Conservation (phyloP, 345 rosid species). For the Populus deltoides region DNA sequence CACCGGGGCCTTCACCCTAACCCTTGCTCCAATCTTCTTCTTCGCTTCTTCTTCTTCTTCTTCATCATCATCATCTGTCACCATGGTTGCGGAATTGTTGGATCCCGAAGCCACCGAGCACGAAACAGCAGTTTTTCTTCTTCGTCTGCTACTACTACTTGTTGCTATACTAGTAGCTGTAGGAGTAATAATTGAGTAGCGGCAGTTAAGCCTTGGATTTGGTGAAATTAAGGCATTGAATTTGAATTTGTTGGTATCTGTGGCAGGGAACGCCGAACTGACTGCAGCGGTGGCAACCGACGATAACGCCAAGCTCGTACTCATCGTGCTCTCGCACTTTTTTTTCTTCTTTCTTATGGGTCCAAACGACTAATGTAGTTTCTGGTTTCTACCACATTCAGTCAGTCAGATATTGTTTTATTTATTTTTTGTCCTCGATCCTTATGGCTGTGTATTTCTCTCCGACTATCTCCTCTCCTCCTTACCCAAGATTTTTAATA, state of each 20-base stretch:
- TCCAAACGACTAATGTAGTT: not conserved
- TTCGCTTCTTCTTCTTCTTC: slow-evolving; percentile 30
- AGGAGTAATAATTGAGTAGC: not conserved
- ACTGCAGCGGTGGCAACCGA: not conserved
- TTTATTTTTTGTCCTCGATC: not conserved
- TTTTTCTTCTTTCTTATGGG: not conserved
- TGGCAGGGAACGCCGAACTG: not conserved
- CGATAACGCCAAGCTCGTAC: slow-evolving; percentile 4
- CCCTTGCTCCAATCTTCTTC: slow-evolving; percentile 56
- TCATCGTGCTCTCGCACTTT: not conserved
- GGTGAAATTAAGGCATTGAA: not conserved
- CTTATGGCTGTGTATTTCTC: not conserved
- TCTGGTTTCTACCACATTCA: not conserved
- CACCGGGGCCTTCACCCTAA: slow-evolving; percentile 72
- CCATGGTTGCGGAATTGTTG: not conserved
- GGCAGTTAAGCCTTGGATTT: not conserved
- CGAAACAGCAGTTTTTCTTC: not conserved
- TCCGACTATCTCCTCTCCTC: too few relatives aligned
- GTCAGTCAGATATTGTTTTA: not conserved
- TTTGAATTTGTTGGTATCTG: not conserved
- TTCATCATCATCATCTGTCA: not conserved
- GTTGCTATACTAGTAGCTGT: not conserved
- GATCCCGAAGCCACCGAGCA: slow-evolving; percentile 7
- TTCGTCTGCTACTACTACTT: not conserved
- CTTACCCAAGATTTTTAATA: too few relatives aligned